These are phyloP conservation scores for Plasmodium fragile DNA, from an alignment of 169 alveolate species.

Conservation along the genomic window DNA sequence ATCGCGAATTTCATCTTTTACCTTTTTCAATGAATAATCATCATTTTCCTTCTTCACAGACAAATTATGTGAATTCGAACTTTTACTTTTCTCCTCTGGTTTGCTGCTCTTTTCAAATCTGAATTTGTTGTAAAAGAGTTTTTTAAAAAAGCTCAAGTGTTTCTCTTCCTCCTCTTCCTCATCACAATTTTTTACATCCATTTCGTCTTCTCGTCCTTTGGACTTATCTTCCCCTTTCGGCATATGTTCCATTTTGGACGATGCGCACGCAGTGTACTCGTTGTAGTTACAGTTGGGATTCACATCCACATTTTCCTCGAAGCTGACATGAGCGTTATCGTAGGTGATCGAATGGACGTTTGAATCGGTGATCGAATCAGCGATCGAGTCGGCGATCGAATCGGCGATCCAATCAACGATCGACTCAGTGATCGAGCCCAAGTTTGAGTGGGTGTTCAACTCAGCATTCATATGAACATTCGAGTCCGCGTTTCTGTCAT, in stretches of 20 bases:
- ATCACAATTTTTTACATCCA: not conserved
- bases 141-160: constrained; percentile 6
- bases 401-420: too few relatives aligned
- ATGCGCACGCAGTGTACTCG: not conserved
- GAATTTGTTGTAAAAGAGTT: not conserved
- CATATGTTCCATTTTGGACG: not conserved
- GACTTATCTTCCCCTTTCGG: not conserved
- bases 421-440: too few relatives aligned
- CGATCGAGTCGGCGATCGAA: not conserved
- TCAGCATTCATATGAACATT: not conserved
- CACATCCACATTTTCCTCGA: not conserved
- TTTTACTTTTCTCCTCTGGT: not conserved
- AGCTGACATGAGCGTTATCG: not conserved
- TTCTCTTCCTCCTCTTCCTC: not conserved
- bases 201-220: not conserved
- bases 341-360: not conserved
- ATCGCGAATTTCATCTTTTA: not conserved
- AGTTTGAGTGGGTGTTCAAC: not conserved
- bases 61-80: not conserved
- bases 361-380: not conserved
- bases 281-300: not conserved
- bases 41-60: not conserved
- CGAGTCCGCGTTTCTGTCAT: not conserved
- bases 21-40: not conserved
- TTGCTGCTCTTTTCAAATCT: constrained; percentile 3